phyloP scores from a whole-genome alignment of 176 grass and related monocot genomes.

The Triticum aestivum region IWGSC_CS_RefSeq_v2.1 NC_057814.1:96935805-96936304 shows the following conservation, averaged over 20 bases:
- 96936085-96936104: background rate
- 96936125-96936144: background rate
- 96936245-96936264: background rate
- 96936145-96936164: background rate
- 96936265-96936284: background rate
- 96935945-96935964: background rate
- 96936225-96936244: background rate
- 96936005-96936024: background rate
- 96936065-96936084: background rate
- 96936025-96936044: background rate
- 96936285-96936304: background rate
- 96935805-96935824: no score
- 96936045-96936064: background rate
- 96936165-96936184: background rate
- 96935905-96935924: background rate
- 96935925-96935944: background rate
- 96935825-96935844: background rate
- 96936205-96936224: background rate
- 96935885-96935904: background rate
- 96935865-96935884: background rate
- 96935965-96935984: background rate
- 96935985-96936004: conserved; percentile 14
- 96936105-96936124: background rate
- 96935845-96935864: background rate
- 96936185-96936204: background rate